phyloP scores from a whole-genome alignment of 108 stramenopile species.

The Nannochloropsis salina region DNA sequence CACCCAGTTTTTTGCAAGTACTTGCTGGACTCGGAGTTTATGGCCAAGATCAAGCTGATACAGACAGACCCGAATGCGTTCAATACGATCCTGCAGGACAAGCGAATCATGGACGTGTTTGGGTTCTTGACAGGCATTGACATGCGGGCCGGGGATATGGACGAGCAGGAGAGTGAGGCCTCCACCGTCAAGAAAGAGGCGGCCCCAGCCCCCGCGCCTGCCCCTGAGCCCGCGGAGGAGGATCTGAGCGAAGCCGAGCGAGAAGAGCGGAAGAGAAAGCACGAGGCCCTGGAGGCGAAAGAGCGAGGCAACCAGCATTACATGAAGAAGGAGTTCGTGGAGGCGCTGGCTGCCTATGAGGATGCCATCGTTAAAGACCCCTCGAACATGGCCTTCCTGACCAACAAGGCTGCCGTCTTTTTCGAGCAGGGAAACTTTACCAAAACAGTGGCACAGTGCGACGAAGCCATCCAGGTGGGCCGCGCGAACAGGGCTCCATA shows the following conservation, averaged over 20 bases:
- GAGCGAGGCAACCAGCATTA: conserved; percentile 82
- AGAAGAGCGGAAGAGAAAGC: conserved; percentile 30
- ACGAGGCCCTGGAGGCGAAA: conserved; percentile 67
- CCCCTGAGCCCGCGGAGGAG: conserved; percentile 28
- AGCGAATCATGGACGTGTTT: conserved; percentile 77
- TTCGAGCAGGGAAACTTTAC: conserved; percentile 86
- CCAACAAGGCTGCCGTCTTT: conserved; percentile 94
- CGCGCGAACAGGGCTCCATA: conserved; percentile 78
- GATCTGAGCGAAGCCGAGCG: conserved; percentile 42
- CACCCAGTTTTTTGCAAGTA: conserved; percentile 82
- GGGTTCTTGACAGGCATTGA: conserved; percentile 67
- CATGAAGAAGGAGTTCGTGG: conserved; percentile 86
- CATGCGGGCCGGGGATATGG: conserved; percentile 48
- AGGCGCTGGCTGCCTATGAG: conserved; percentile 90
- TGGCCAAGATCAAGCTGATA: conserved; percentile 76
- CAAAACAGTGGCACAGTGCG: conserved; percentile 60
- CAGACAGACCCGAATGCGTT: conserved; percentile 79
- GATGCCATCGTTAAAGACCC: conserved; percentile 92
- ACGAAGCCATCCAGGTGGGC: conserved; percentile 80
- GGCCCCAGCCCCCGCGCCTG: neutral
- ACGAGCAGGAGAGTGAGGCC: conserved; percentile 37
- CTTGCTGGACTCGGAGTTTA: conserved; percentile 80
- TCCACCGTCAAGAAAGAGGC: neutral
- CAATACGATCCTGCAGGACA: conserved; percentile 74
- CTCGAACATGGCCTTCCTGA: conserved; percentile 85